These are phyloP conservation scores for Colletotrichum viniferum DNA, from an alignment of 2,329 filamentous ascomycete genomes.

Conservation along the genomic window DNA sequence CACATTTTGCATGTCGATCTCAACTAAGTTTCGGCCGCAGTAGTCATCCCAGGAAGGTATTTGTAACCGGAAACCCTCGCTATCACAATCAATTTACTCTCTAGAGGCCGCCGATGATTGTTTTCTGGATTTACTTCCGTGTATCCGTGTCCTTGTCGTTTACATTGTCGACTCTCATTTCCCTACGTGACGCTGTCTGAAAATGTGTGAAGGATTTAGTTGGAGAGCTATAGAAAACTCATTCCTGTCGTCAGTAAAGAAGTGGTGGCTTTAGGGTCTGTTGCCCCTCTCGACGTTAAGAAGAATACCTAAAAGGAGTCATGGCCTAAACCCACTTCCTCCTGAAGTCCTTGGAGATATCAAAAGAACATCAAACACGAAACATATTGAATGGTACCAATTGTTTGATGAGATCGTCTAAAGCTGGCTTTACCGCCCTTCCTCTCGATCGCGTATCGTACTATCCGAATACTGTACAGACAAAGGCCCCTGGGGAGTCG, in stretches of 20 bases:
- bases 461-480: background rate
- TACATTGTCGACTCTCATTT: accelerated
- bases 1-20: background rate
- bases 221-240: background rate
- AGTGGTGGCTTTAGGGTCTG: background rate
- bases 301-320: background rate
- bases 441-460: accelerated
- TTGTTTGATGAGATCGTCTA: background rate
- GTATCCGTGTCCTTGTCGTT: background rate
- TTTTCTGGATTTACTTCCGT: accelerated
- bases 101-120: background rate
- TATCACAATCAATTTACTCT: background rate
- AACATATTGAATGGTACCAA: background rate
- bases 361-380: background rate
- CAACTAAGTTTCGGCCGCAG: background rate
- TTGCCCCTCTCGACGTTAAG: background rate
- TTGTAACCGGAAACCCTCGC: background rate
- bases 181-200: background rate
- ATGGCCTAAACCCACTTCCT: background rate
- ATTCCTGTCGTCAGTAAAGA: background rate
- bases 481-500: background rate
- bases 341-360: background rate
- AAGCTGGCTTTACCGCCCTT: background rate
- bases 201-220: accelerated
- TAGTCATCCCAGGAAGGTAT: background rate